Conservation (phyloP, 768 basidiomycete species). For the Russula earlei region DNA sequence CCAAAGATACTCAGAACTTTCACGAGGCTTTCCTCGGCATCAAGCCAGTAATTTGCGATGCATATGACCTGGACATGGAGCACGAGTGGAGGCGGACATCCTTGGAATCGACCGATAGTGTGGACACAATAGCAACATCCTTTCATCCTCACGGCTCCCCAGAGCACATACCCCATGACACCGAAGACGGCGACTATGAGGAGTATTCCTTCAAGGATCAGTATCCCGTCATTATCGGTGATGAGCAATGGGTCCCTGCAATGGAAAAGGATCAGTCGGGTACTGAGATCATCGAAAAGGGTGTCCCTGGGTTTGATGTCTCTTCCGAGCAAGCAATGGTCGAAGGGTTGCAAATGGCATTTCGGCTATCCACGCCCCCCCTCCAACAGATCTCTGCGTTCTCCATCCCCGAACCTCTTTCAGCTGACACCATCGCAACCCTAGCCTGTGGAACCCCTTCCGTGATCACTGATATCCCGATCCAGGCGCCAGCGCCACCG, state of each 20-base stretch:
- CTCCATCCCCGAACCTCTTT: background rate
- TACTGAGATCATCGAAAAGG: slow-evolving; percentile 7
- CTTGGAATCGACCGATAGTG: slow-evolving; percentile 61
- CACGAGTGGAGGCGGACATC: slow-evolving; percentile 59
- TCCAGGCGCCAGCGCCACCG: background rate
- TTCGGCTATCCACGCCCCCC: slow-evolving; percentile 20
- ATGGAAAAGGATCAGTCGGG: slow-evolving; percentile 39
- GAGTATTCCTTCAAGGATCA: slow-evolving; percentile 91
- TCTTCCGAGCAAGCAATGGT: slow-evolving; percentile 58
- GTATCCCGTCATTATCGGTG: slow-evolving; percentile 69
- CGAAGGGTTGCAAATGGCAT: slow-evolving; percentile 38
- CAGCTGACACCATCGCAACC: background rate
- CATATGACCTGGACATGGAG: slow-evolving; percentile 57
- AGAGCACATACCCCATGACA: slow-evolving; percentile 45
- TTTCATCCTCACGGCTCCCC: slow-evolving; percentile 75
- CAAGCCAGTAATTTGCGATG: slow-evolving; percentile 84
- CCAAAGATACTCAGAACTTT: slow-evolving; percentile 95
- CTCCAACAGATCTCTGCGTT: background rate
- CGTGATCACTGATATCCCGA: background rate
- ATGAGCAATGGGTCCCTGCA: slow-evolving; percentile 34
- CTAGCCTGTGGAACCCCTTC: background rate
- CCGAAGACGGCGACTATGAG: slow-evolving; percentile 73
- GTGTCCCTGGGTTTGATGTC: slow-evolving; percentile 27
- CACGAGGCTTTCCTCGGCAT: slow-evolving; percentile 96
- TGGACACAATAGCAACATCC: slow-evolving; percentile 70